Evolutionary conservation across 345 rosid species (phyloP), one percentile per base, ranked within the genome.

Genomic region (Euphorbia peplus): DNA sequence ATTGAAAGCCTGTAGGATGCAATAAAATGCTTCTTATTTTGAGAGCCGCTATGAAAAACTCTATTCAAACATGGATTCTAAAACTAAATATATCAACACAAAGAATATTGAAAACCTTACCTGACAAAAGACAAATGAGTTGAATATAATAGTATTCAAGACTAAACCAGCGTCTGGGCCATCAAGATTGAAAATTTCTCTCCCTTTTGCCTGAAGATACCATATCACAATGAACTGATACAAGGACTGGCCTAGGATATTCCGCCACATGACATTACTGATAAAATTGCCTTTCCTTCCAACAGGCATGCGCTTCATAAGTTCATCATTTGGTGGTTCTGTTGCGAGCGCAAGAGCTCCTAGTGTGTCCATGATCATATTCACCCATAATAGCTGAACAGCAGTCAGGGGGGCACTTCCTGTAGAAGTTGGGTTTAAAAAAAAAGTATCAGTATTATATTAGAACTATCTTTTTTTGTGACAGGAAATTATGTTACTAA

Each of bases 211-310:
- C 44, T 76, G 79, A 56, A 76, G 79, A 32, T 76, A 14, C 72
- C 79, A 76, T 66, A 76, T 76, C 5, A 76, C 68, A 59, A 71
- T 35, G 29, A 76, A 76, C 68, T 76, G 79, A 64, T 88, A 93
- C 12, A 88, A 24, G 39, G 98, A 74, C 64, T 93, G 97, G 64
- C 98, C 98, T 53, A 93, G 62, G 53, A 93, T 90, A 80, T 93
- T 93, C 70, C 98, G 89, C 98, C 98, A 90, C 98, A 90, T 93
- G 8, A 87, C 90, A 54, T 87, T 93, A 61, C 85, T 88, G 72
- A 93, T 93, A 73, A 90, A 90, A 67, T 90, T 89, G 12, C 90
- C 70, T 65, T 67, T 76, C 75, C 79, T 67, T 62, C 79, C 79
- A 61, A 76, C 79, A 13, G 79, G 75, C 48, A 72, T 5, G 4